Conservation (phyloP, 2,329 filamentous ascomycete genomes). For the Ustulina deusta region DNA sequence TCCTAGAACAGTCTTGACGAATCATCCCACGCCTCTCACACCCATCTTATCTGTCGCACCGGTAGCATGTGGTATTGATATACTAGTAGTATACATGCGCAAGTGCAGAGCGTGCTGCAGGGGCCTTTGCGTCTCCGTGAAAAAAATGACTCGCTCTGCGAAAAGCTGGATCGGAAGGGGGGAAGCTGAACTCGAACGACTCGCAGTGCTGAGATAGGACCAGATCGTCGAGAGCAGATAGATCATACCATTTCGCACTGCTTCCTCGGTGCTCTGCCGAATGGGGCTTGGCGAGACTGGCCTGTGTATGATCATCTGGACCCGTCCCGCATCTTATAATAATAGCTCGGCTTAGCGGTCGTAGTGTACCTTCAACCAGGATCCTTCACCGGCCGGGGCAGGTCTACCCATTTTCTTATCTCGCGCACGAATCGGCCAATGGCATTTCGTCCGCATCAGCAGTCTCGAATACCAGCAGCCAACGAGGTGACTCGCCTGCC, state of each 20-base stretch:
- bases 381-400: conserved; percentile 18
- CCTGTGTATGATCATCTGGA: conserved; percentile 5
- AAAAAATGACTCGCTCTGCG: conserved; percentile 6
- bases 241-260: neutral
- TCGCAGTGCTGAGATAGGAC: neutral
- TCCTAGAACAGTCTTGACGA: conserved; percentile 5
- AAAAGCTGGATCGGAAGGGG: neutral
- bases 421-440: conserved; percentile 38
- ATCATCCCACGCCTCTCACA: conserved; percentile 21
- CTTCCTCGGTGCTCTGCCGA: neutral
- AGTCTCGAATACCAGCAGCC: conserved; percentile 31
- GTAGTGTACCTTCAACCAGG: neutral
- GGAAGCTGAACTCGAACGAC: conserved; percentile 6
- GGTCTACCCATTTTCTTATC: conserved; percentile 39
- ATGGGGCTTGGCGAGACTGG: neutral
- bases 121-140: conserved; percentile 8
- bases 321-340: conserved; percentile 30
- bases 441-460: neutral
- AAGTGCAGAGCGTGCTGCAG: conserved; percentile 16
- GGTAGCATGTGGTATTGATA: conserved; percentile 6
- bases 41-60: conserved; percentile 13
- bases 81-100: neutral
- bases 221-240: neutral
- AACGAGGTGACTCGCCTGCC: conserved; percentile 28
- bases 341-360: conserved; percentile 15